Percentiles rank a stretch among this genome's conserved stretches.
These are phyloP conservation scores for Pythium pyrilobum DNA, from an alignment of 352 stramenopile species.

Conservation along the genomic window DNA sequence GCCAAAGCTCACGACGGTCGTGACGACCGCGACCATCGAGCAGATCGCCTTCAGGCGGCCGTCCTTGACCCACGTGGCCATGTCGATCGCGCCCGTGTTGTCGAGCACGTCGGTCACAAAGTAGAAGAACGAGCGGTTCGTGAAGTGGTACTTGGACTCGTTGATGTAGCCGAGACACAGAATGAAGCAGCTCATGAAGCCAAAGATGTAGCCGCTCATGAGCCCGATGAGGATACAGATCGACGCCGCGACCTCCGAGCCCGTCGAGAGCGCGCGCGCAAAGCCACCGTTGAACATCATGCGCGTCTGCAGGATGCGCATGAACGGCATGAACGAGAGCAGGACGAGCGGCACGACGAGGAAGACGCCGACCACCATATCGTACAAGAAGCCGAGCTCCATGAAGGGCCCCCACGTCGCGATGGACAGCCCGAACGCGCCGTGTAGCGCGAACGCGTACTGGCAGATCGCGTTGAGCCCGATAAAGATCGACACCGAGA, in stretches of 20 bases:
- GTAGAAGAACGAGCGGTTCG: slow-evolving; percentile 74
- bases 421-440: slow-evolving; percentile 50
- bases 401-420: slow-evolving; percentile 67
- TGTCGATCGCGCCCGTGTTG: slow-evolving; percentile 26
- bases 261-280: slow-evolving; percentile 65
- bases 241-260: slow-evolving; percentile 76
- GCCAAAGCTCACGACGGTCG: slow-evolving; percentile 40
- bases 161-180: slow-evolving; percentile 75
- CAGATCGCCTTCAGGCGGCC: slow-evolving; percentile 55
- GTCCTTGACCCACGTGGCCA: slow-evolving; percentile 44
- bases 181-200: slow-evolving; percentile 69
- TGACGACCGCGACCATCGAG: slow-evolving; percentile 43
- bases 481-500: slow-evolving; percentile 61
- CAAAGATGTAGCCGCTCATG: slow-evolving; percentile 69
- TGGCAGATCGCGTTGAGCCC: slow-evolving; percentile 71
- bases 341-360: slow-evolving; percentile 70
- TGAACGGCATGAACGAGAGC: slow-evolving; percentile 77
- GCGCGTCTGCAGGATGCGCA: slow-evolving; percentile 80
- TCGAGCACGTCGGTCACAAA: slow-evolving; percentile 40
- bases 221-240: slow-evolving; percentile 74
- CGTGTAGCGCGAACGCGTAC: slow-evolving; percentile 65
- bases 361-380: slow-evolving; percentile 79
- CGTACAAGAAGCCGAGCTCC: slow-evolving; percentile 78
- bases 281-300: slow-evolving; percentile 88
- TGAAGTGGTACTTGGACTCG: slow-evolving; percentile 55